phyloP scores from a whole-genome alignment of 257 asterid genomes.

The Sherardia arvensis region DNA sequence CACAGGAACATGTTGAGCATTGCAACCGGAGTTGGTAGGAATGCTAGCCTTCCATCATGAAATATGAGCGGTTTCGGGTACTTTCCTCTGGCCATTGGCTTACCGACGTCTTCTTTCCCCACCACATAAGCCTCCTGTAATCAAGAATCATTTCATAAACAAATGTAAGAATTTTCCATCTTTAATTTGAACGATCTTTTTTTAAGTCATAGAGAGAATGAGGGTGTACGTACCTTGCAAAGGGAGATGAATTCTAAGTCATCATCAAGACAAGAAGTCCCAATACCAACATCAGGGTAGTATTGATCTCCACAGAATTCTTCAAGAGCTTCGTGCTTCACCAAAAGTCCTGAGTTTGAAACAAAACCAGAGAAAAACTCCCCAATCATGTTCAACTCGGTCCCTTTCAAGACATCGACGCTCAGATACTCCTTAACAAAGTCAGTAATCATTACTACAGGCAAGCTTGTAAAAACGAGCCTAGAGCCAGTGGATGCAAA shows the following conservation, averaged over 20 bases:
- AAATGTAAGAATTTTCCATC: neutral
- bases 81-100: constrained; percentile 19
- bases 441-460: no score
- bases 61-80: constrained; percentile 45
- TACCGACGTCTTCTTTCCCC: neutral
- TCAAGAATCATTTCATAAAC: neutral
- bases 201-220: neutral
- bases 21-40: constrained; percentile 31
- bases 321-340: constrained; percentile 48
- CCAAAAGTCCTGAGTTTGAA: no score
- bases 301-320: constrained; percentile 41
- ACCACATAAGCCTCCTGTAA: constrained; percentile 3
- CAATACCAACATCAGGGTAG: constrained; percentile 69
- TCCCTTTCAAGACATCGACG: no score
- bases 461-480: no score
- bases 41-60: constrained; percentile 58
- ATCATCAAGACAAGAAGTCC: constrained; percentile 29
- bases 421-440: no score
- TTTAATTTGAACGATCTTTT: no score
- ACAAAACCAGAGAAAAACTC: no score
- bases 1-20: constrained; percentile 39
- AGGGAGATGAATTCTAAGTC: constrained; percentile 51
- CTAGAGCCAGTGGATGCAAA: no score
- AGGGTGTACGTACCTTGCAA: constrained; percentile 57
- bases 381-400: no score